Percentiles rank a stretch among this genome's conserved stretches.
phyloP scores from a whole-genome alignment of 306 rosid species.

The Astragalus membranaceus region DNA sequence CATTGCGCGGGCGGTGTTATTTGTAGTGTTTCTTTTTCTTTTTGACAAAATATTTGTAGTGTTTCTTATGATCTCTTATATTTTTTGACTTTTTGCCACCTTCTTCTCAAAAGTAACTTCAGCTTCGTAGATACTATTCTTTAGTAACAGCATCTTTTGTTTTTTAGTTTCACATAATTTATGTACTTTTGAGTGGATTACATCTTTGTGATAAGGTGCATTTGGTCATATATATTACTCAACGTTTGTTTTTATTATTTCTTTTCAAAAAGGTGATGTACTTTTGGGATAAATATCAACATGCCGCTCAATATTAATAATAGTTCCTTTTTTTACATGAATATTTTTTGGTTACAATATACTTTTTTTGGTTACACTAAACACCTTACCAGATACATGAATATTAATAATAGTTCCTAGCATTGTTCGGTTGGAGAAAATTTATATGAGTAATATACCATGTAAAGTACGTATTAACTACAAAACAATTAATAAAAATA shows the following conservation, averaged over 20 bases:
- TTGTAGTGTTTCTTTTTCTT: not conserved
- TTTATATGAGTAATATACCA: no score
- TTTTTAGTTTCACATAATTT: constrained; percentile 12
- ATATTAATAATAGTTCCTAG: not conserved
- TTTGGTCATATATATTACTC: not conserved
- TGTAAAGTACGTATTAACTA: no score
- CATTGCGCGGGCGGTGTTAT: not conserved
- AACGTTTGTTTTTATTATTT: not conserved
- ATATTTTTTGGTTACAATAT: no score
- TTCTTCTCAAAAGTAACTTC: constrained; percentile 10
- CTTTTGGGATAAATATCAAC: constrained; percentile 10
- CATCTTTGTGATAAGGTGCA: constrained; percentile 8
- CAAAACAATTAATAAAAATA: no score
- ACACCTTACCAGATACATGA: no score
- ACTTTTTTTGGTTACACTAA: no score
- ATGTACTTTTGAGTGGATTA: constrained; percentile 14
- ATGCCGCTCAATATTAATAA: not conserved
- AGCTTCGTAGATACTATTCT: not conserved
- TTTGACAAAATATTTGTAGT: not conserved
- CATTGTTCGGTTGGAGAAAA: not conserved
- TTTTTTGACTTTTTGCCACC: not conserved
- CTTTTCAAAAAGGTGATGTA: not conserved
- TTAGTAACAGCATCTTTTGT: not conserved
- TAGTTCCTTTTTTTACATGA: no score
- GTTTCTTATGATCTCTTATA: not conserved